These are phyloP conservation scores for Talaromyces pinophilus DNA, from an alignment of 2,329 filamentous ascomycete genomes.

Conservation along the genomic window DNA sequence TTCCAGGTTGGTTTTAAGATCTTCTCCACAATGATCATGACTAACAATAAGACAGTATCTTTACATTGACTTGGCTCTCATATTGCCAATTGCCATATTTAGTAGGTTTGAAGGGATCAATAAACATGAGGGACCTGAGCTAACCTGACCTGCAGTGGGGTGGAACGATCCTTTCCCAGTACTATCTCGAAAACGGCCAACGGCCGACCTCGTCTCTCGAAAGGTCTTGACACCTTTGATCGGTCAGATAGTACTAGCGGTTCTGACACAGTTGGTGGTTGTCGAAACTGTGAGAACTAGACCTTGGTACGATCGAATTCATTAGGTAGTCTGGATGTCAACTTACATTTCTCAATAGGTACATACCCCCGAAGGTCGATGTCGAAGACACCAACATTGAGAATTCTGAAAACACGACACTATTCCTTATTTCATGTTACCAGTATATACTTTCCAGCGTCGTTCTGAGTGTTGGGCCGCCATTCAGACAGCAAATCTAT, in stretches of 20 bases:
- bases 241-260: constrained; percentile 81
- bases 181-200: constrained; percentile 82
- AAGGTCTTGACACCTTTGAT: constrained; percentile 89
- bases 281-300: constrained; percentile 76
- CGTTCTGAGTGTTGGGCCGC: constrained; percentile 85
- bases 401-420: constrained; percentile 89
- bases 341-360: constrained; percentile 53
- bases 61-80: constrained; percentile 89
- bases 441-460: constrained; percentile 92
- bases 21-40: not conserved
- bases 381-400: constrained; percentile 78
- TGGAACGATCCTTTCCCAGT: constrained; percentile 84
- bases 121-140: not conserved
- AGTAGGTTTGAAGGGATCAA: constrained; percentile 54
- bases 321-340: constrained; percentile 17
- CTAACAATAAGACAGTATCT: constrained; percentile 62
- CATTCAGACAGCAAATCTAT: constrained; percentile 78
- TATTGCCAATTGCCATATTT: constrained; percentile 94
- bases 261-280: constrained; percentile 72
- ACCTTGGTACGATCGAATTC: constrained; percentile 60
- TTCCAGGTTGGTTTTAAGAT: constrained; percentile 66
- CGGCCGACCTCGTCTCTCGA: constrained; percentile 84
- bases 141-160: constrained; percentile 62
- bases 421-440: constrained; percentile 89
- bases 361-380: constrained; percentile 74